These are phyloP conservation scores for Saccharomyces hybrid DNA, from an alignment of 1,139 yeast genomes.

Conservation along the genomic window DNA sequence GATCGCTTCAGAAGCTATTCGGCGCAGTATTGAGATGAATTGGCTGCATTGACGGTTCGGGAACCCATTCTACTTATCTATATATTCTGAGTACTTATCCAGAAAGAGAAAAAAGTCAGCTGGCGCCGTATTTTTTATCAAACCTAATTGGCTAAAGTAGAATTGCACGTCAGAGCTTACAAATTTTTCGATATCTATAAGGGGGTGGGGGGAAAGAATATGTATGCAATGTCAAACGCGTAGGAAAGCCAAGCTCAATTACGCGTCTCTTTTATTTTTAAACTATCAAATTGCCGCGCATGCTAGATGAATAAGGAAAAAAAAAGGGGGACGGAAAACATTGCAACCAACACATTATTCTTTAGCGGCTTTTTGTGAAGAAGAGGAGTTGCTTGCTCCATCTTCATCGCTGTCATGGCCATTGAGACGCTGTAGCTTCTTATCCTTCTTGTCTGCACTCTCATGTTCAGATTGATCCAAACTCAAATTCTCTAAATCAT, in stretches of 20 bases:
- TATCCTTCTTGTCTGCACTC: background rate
- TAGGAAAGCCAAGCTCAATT: background rate
- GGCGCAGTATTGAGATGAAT: background rate
- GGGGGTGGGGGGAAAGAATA: background rate
- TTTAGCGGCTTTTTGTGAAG: background rate
- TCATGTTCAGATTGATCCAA: background rate
- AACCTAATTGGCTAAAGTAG: background rate
- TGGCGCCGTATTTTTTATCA: background rate
- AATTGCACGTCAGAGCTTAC: background rate
- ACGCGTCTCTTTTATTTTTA: background rate
- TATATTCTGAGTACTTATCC: background rate
- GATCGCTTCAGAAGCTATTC: background rate
- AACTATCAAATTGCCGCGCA: background rate
- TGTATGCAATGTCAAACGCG: background rate
- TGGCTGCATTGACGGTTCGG: background rate
- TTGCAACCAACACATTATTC: too few relatives aligned
- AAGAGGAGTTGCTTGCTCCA: background rate
- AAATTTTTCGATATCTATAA: background rate
- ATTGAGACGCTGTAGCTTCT: background rate
- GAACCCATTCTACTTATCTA: too few relatives aligned
- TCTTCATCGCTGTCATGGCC: background rate
- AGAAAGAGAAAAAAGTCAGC: too few relatives aligned
- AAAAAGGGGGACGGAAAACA: background rate
- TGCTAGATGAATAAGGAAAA: background rate
- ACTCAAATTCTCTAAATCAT: slow-evolving; percentile 13